Base-by-base conservation (phyloP, 768 basidiomycete species). In the Cystofilobasidium bisporidii region DNA sequence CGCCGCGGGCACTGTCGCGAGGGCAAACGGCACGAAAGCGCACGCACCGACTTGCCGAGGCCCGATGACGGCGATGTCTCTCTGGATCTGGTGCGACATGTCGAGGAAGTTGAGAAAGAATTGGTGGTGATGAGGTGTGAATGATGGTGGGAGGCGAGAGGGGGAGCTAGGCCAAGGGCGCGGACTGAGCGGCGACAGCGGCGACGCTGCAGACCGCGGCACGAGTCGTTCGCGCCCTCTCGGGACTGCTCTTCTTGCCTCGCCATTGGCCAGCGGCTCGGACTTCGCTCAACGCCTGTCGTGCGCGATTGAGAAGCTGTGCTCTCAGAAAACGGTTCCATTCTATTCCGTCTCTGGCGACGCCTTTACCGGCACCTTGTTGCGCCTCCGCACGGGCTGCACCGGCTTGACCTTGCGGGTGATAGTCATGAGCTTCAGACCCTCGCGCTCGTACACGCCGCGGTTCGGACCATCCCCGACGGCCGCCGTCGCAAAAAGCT, bases 401-500 rank as follows among this genome's bases (percentile, higher is more conserved):
- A 56, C 28, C 18, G 53, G 53, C 53, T 56, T 56, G 30, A 41
- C 24, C 55, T 65, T 65, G n/a, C 64, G 55, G 11, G 40, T 41
- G 33, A 65, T n/a, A 2, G 26, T 47, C 64, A 65, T 61, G n/a
- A 61, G 45, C 22, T 45, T n/a, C 22, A 61, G 36, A 11, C 60
- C 47, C 50, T 67, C 30, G 22, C 59, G 47, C n/a, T 68, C 67
- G 22, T 63, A 68, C 17, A 56, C 61, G 3, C 50, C 26, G n/a
- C 61, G 50, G 18, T 41, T 50, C 0, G 28, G n/a, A 32, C 58
- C 4, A 22, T 33, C 45, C 60, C 78, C 62, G 75, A 85, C 87
- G 78, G 86, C 83, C 70, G 75, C 76, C 87, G 89, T 89, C 8
- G 75, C 80, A 75, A 93, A 93, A 62, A 83, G 79, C 72, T 87